Percentiles rank a stretch among this genome's conserved stretches.
These are phyloP conservation scores for Backusella tarrabulga DNA, from an alignment of 192 early-diverging fungal species.

Conservation along the genomic window DNA sequence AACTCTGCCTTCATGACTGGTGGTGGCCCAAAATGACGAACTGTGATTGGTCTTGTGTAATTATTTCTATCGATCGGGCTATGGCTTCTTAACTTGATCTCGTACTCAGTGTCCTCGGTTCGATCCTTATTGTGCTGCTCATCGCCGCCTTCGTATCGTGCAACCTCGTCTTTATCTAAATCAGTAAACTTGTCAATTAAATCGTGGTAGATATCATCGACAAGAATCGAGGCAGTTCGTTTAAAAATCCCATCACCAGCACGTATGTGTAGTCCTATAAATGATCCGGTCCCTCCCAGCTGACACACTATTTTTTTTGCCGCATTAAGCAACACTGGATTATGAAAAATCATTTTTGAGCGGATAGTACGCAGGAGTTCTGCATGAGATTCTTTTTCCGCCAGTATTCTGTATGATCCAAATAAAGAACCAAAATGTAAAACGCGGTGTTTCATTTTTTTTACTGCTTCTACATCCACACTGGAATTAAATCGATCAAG, in stretches of 20 bases:
- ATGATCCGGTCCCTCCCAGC: conserved; percentile 47
- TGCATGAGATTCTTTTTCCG: conserved; percentile 40
- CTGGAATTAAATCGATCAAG: conserved; percentile 40
- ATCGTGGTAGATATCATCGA: conserved; percentile 47
- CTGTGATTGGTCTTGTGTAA: conserved; percentile 16
- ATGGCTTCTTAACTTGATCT: conserved; percentile 25
- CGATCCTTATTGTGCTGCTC: conserved; percentile 36
- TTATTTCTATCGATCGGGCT: not conserved
- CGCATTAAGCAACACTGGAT: conserved; percentile 43
- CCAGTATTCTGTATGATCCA: conserved; percentile 44
- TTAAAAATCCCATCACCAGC: conserved; percentile 53
- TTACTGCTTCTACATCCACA: conserved; percentile 36
- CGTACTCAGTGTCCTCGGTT: conserved; percentile 33
- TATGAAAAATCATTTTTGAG: conserved; percentile 44
- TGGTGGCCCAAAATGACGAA: conserved; percentile 5
- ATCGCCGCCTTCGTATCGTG: conserved; percentile 15
- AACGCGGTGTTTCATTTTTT: conserved; percentile 32
- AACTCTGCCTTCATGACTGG: not conserved
- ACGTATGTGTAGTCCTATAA: conserved; percentile 51
- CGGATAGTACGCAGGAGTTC: conserved; percentile 35
- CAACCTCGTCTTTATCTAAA: conserved; percentile 29
- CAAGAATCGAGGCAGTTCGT: conserved; percentile 36
- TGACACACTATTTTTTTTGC: conserved; percentile 44
- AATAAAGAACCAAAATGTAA: conserved; percentile 57
- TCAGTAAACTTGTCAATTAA: conserved; percentile 43